Base-by-base conservation (phyloP, 2,329 filamentous ascomycete species). In the Trichoderma koningii region DNA sequence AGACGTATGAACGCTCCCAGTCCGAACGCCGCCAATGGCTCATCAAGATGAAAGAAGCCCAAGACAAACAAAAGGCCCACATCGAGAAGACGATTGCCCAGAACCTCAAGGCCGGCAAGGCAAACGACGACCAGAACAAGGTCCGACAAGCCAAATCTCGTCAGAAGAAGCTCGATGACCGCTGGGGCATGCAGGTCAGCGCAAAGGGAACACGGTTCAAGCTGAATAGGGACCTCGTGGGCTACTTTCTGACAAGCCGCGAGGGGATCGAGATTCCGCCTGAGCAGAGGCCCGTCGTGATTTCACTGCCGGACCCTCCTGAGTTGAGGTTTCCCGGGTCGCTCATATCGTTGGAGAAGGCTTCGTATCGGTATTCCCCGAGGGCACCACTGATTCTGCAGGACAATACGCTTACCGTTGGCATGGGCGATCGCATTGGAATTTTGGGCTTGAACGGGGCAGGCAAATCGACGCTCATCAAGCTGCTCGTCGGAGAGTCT, bases 101-200 rank as follows among this genome's bases (percentile, higher is more conserved):
- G 66, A 94, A 91, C 69, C 84, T 92, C 71, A 89, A 88, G 69
- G 85, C 89, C 21, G 92, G 91, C 7, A 90, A 89, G 73, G 87
- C 87, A 55, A 89, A 88, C 28, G 90, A 92, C 34, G 92, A 96
- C 71, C 89, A 93, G 70, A 94, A 94, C 73, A 93, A 93, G 74
- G 81, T 96, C 3, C 87, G 90, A n/a, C 90, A 93, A 79, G 92
- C 91, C 4, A 93, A 93, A 68, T 91, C 89, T 5, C 83, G 91
- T 0, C 90, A 93, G 77, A 94, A 93, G 80, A 93, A 92, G 73
- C 82, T 96, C 1, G 91, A 96, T 64, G 89, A 95, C 63, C 82
- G 91, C 6, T 90, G 88, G 86, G 92, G 92, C 0, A 76, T 96
- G 70, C 84, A 93, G 71, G 88, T 92, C 47, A 89, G 80, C 68